Base-by-base conservation (phyloP, 495 filamentous ascomycete species). In the Penicillium parvum region DNA sequence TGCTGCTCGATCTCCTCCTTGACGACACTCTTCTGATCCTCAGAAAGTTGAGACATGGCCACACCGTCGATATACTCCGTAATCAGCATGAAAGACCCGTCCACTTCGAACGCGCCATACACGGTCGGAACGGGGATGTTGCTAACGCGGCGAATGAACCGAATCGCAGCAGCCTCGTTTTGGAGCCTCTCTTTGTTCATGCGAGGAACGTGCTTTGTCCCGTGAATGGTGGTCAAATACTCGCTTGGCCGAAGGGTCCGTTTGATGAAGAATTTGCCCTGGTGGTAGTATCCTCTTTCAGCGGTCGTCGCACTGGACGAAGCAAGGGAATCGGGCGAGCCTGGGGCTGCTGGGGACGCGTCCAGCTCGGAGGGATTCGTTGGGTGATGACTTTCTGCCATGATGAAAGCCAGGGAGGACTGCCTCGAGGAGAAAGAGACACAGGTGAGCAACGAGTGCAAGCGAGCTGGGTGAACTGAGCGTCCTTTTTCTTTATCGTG, bases 161-260 rank as follows among this genome's bases (percentile, higher is more conserved):
- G 38, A 14, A 52, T 16, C n/a, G 39, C 21, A 6, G 26, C 49
- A 7, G 49, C 44, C 39, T 52, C 43, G 12, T 47, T 52, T 34
- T 47, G 43, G n/a, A 47, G 49, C 34, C 39, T 14, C 40, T 47
- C 43, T 37, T 52, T 52, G 3, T 28, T 34, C 44, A 47, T n/a
- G 5, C 35, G 49, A 2, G 49, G 44, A 14, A 48, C 36, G 19
- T 47, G 38, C 4, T 15, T 37, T 1, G 33, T 43, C 2, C 43
- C 43, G 39, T 25, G 15, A 3, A 43, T 34, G 16, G 32, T 43
- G 6, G 48, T 43, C n/a, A 21, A 33, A 18, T 39, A 47, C 33
- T 52, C 49, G 34, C 39, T 52, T 7, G 44, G 44, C 16, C 39
- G 37, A 29, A 43, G 28, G 17, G 33, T 32, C 29, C 49, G 23